Evolutionary conservation across 352 stramenopile species (phyloP).

Genomic region (Phytopythium litorale): DNA sequence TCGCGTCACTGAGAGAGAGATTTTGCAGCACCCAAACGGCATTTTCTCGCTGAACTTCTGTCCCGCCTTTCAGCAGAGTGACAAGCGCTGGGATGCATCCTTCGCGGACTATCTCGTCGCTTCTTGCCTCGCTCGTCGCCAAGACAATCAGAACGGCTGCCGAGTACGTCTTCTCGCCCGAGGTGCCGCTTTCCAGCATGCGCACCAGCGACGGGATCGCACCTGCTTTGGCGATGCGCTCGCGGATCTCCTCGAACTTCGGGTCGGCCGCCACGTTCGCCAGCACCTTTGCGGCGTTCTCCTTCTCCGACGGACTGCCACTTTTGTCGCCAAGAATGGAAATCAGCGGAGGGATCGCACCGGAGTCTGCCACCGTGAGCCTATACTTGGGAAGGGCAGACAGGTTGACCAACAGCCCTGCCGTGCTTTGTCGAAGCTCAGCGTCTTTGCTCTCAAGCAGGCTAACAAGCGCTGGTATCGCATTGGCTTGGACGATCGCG

Average conservation of each 20-base stretch:
- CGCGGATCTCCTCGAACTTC: not conserved
- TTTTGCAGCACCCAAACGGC: not conserved
- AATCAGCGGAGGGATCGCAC: not conserved
- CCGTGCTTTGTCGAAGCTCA: not conserved
- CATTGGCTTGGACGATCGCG: not conserved
- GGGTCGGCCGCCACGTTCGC: not conserved
- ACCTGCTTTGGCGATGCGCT: not conserved
- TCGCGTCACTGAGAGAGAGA: not conserved
- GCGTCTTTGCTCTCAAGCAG: not conserved
- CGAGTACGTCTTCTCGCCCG: not conserved
- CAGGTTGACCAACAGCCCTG: not conserved
- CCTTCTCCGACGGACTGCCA: not conserved
- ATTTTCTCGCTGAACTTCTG: not conserved
- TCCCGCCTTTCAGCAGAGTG: not conserved
- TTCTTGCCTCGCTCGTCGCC: not conserved
- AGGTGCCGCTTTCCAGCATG: not conserved
- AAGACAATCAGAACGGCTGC: not conserved
- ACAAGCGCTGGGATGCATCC: conserved; percentile 1
- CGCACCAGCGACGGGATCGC: not conserved
- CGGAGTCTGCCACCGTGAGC: not conserved
- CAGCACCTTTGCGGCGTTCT: not conserved
- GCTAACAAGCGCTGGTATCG: not conserved
- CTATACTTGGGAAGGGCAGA: not conserved
- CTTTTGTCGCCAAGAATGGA: not conserved
- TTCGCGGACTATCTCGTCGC: not conserved